A percentile compares a stretch with the other conserved stretches of the same genome.
Conservation (phyloP, 2,329 filamentous ascomycete genomes). For the Ramularia endophylla region DNA sequence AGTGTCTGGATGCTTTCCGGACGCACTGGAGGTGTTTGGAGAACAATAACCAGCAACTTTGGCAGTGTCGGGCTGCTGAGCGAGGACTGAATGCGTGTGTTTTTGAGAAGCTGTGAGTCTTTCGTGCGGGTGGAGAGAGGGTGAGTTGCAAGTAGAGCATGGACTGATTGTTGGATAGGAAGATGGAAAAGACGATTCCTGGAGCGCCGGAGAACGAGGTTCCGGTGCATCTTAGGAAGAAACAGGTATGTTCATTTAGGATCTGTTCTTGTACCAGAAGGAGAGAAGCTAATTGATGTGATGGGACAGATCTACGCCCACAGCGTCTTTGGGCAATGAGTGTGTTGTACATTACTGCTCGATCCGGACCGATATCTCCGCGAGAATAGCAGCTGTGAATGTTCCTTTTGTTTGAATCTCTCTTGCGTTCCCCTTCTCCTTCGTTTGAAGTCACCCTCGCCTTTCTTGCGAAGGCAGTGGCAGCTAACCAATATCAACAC, state of each 20-base stretch:
- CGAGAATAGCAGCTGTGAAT: too few relatives aligned
- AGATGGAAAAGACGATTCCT: conserved; percentile 48
- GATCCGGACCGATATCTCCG: too few relatives aligned
- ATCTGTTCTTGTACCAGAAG: too few relatives aligned
- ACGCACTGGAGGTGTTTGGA: conserved; percentile 94
- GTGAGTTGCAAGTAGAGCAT: background rate
- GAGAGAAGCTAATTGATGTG: too few relatives aligned
- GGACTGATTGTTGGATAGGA: conserved; percentile 28
- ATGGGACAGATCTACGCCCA: too few relatives aligned
- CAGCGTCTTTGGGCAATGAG: too few relatives aligned
- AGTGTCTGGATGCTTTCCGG: conserved; percentile 86
- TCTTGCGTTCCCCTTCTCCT: too few relatives aligned
- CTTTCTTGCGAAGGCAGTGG: too few relatives aligned
- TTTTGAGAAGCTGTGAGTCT: conserved; percentile 82
- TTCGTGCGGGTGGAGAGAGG: background rate
- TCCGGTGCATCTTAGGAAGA: conserved; percentile 44
- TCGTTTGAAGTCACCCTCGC: too few relatives aligned
- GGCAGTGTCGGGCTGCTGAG: conserved; percentile 86
- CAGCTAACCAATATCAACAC: too few relatives aligned
- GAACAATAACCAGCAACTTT: conserved; percentile 95
- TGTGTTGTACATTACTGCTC: too few relatives aligned
- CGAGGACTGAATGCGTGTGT: conserved; percentile 92
- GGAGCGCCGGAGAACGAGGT: conserved; percentile 44
- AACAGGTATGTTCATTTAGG: conserved; percentile 37
- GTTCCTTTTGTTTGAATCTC: too few relatives aligned